Conservation (phyloP, 164 flowering plant species). For the Macadamia tetraphylla region DNA sequence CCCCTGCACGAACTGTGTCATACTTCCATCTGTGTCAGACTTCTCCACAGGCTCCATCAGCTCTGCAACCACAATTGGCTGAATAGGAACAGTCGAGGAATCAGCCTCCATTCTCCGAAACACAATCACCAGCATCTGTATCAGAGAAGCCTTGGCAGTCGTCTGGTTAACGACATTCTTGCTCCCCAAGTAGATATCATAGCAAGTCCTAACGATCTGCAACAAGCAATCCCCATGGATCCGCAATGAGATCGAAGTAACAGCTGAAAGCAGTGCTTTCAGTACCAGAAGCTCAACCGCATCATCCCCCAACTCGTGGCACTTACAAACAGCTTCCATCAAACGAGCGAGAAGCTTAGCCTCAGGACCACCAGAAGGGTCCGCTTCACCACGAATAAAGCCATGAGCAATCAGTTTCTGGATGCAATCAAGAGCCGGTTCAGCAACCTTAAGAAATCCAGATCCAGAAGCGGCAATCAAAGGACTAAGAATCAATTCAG, state of each 20-base stretch:
- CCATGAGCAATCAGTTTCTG: slow-evolving; percentile 83
- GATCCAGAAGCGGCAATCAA: slow-evolving; percentile 61
- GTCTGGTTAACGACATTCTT: slow-evolving; percentile 93
- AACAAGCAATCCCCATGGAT: slow-evolving; percentile 94
- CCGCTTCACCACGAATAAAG: slow-evolving; percentile 82
- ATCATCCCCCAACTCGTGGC: slow-evolving; percentile 81
- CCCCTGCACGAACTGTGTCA: slow-evolving; percentile 89
- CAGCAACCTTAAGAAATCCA: slow-evolving; percentile 68
- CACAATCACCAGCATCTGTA: slow-evolving; percentile 96
- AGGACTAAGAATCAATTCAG: slow-evolving; percentile 73
- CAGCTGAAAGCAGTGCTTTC: slow-evolving; percentile 76
- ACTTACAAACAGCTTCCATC: slow-evolving; percentile 80
- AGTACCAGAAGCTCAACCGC: slow-evolving; percentile 60
- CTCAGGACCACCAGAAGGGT: slow-evolving; percentile 56
- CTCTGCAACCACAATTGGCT: slow-evolving; percentile 98
- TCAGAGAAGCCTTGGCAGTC: slow-evolving; percentile 90
- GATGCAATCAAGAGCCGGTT: slow-evolving; percentile 75
- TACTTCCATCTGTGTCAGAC: slow-evolving; percentile 61
- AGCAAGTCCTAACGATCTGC: slow-evolving; percentile 87
- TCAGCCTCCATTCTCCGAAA: slow-evolving; percentile 99
- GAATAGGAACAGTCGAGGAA: slow-evolving; percentile 88
- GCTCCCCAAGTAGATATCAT: slow-evolving; percentile 83
- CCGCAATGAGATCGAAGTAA: slow-evolving; percentile 69
- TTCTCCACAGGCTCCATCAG: slow-evolving; percentile 88
- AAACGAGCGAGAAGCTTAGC: slow-evolving; percentile 48